phyloP scores from a whole-genome alignment of 2,329 filamentous ascomycete species.

The Neofusicoccum umdonicola region DNA sequence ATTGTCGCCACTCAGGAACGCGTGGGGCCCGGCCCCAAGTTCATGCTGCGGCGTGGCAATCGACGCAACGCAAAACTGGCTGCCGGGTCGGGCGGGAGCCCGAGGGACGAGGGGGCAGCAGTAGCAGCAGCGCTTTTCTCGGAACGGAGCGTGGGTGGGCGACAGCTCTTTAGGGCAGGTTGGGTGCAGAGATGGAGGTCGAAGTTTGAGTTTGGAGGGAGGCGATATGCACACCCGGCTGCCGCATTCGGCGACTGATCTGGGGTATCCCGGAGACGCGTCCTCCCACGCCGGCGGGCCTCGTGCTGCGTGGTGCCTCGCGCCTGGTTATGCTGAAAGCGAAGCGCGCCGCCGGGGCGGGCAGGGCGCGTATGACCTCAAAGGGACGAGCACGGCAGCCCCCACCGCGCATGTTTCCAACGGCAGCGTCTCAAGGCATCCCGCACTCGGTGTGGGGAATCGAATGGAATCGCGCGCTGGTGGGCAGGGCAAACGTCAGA shows the following conservation, averaged over 20 bases:
- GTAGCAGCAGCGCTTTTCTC: neutral
- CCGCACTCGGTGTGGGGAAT: neutral
- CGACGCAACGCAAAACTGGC: neutral
- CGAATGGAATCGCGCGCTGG: neutral
- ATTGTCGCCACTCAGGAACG: neutral
- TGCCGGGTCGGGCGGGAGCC: neutral
- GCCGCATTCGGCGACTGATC: neutral
- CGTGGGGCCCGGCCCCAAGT: neutral
- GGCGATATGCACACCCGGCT: neutral
- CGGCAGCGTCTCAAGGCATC: conserved; percentile 5
- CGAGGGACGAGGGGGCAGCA: neutral
- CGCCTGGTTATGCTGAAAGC: neutral
- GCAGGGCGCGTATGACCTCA: neutral
- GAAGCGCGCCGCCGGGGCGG: neutral
- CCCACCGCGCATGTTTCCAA: neutral
- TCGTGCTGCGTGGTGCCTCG: neutral
- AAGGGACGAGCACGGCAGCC: neutral
- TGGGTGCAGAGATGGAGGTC: neutral
- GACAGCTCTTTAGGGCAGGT: neutral
- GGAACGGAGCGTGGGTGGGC: neutral
- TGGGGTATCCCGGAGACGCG: conserved; percentile 8
- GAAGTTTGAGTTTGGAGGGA: neutral
- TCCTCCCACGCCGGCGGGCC: neutral
- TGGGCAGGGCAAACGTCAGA: neutral
- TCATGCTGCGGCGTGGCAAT: conserved; percentile 2